Percentiles rank a stretch among this genome's conserved stretches.
Evolutionary conservation across 2,329 filamentous ascomycete species (phyloP).

Genomic region (Albophoma yamanashiensis): DNA sequence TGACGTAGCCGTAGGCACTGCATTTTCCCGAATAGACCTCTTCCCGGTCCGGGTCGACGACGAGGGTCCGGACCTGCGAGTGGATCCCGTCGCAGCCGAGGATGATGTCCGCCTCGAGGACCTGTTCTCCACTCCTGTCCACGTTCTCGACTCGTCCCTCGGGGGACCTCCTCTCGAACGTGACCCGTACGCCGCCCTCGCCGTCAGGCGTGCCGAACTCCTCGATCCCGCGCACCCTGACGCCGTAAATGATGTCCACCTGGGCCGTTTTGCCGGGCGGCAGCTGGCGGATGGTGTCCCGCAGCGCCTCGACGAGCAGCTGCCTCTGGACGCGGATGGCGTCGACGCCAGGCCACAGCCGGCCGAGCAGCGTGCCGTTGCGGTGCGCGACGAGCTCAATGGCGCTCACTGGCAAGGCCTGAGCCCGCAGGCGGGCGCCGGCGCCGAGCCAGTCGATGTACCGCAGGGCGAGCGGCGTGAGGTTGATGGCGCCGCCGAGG

Average conservation of each 20-base stretch:
- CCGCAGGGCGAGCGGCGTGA: slow-evolving; percentile 34
- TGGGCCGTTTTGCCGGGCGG: not conserved
- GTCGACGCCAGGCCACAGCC: slow-evolving; percentile 13
- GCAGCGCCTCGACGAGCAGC: slow-evolving; percentile 13
- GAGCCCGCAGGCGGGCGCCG: slow-evolving; percentile 10
- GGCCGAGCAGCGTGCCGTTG: slow-evolving; percentile 12
- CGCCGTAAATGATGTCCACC: slow-evolving; percentile 9
- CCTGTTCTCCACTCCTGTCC: not conserved
- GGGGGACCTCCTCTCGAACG: not conserved
- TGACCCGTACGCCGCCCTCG: slow-evolving; percentile 1
- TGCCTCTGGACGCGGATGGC: slow-evolving; percentile 16
- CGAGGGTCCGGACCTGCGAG: slow-evolving; percentile 18
- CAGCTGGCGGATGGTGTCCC: slow-evolving; percentile 5
- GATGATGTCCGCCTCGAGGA: slow-evolving; percentile 12
- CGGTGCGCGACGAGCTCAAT: slow-evolving; percentile 18
- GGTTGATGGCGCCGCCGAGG: slow-evolving; percentile 32
- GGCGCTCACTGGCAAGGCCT: slow-evolving; percentile 7
- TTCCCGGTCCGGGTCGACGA: slow-evolving; percentile 13
- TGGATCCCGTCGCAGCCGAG: slow-evolving; percentile 30
- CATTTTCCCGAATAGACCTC: slow-evolving; percentile 23
- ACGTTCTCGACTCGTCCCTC: not conserved
- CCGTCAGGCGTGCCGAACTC: slow-evolving; percentile 2
- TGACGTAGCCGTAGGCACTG: slow-evolving; percentile 11
- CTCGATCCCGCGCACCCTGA: slow-evolving; percentile 6
- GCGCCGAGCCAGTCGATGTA: slow-evolving; percentile 30